phyloP scores from a whole-genome alignment of 106 monocot genomes.

The Platanthera guangdongensis region DNA sequence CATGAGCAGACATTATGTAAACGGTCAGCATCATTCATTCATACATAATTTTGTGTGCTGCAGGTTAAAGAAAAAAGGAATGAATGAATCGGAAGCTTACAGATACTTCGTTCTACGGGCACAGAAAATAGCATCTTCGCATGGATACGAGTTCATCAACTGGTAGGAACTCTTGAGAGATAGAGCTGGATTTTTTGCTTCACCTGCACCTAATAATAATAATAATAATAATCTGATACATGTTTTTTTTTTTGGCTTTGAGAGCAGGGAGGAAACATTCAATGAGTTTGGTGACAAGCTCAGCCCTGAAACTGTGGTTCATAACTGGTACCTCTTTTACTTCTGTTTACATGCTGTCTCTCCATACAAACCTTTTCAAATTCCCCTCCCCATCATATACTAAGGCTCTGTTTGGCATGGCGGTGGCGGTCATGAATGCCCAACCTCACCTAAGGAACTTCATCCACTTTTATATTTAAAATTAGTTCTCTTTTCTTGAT shows the following conservation, averaged over 20 bases:
- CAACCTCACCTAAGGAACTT: too few species aligned
- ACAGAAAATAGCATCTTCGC: constrained; percentile 76
- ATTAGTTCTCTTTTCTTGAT: too few species aligned
- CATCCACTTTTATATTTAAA: too few species aligned
- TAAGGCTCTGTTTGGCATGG: background rate
- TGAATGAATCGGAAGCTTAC: constrained; percentile 73
- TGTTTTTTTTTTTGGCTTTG: constrained; percentile 8
- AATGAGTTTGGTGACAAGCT: constrained; percentile 73
- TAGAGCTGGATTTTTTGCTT: background rate
- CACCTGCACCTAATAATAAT: background rate
- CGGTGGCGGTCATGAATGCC: too few species aligned
- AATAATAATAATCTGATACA: constrained; percentile 1
- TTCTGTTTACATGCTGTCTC: background rate
- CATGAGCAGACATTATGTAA: background rate
- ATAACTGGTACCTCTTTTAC: constrained; percentile 63
- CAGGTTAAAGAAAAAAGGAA: constrained; percentile 58
- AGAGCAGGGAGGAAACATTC: constrained; percentile 88
- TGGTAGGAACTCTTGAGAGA: constrained; percentile 27
- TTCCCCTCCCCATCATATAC: background rate
- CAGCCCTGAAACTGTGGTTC: constrained; percentile 66
- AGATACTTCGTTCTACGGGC: constrained; percentile 75
- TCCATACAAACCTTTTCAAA: background rate
- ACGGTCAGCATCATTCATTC: background rate
- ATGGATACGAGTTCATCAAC: constrained; percentile 85
- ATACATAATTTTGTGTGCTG: background rate